These are phyloP conservation scores for Penicillium palitans DNA, from an alignment of 2,329 filamentous ascomycete species.

Conservation along the genomic window DNA sequence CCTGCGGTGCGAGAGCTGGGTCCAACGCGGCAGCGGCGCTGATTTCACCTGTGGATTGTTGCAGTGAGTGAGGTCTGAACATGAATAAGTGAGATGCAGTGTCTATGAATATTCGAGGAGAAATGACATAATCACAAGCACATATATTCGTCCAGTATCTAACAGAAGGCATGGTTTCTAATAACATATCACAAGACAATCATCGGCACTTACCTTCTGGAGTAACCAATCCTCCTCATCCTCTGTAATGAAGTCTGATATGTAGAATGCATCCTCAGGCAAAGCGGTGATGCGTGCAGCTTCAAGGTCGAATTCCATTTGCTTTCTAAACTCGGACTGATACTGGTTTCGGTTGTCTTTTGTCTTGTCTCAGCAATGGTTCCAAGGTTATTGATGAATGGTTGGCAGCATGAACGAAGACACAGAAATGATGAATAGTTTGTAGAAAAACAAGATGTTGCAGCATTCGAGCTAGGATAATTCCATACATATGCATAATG, in stretches of 20 bases:
- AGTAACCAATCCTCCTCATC: conserved; percentile 73
- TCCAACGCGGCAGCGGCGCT: conserved; percentile 78
- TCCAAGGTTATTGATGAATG: no score
- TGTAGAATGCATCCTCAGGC: conserved; percentile 68
- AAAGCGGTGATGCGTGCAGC: conserved; percentile 34
- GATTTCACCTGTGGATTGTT: conserved; percentile 43
- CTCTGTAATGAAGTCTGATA: conserved; percentile 76
- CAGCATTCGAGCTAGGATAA: neutral
- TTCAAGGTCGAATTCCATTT: conserved; percentile 29
- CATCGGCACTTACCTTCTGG: conserved; percentile 58
- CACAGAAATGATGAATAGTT: neutral
- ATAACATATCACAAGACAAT: neutral
- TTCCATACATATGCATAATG: neutral
- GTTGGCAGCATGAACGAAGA: neutral
- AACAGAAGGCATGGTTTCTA: neutral
- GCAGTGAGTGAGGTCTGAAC: conserved; percentile 2
- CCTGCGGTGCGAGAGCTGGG: conserved; percentile 79
- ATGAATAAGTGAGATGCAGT: neutral
- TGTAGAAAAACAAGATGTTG: neutral
- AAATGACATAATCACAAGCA: neutral
- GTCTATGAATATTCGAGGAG: neutral
- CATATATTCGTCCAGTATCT: neutral
- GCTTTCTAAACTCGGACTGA: neutral
- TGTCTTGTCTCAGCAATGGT: neutral
- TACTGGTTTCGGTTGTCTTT: neutral